Evolutionary conservation across 2,329 filamentous ascomycete species (phyloP), one percentile per base, ranked within the genome.

Genomic region (Penicillium sp.): DNA sequence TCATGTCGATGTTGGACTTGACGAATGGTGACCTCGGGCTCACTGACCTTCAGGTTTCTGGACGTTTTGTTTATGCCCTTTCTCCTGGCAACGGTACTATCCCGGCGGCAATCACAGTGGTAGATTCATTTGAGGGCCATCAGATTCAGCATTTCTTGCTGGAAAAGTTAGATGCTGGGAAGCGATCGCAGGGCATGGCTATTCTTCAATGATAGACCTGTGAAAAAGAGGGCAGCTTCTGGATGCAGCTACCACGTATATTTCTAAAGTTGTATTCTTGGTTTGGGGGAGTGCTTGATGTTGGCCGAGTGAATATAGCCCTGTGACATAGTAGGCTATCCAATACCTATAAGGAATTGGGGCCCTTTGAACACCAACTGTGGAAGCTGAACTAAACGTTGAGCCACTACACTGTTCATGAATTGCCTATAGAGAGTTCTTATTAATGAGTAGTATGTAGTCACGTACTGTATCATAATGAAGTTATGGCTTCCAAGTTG

Each of bases 41-140:
- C 48, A 81, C 83, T 53, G 86, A 88, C 65, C 64, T 87, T 11
- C 68, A 65, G 9, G 78, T 80, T 0, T 76, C 76, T 0, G 85
- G 86, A 0, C 71, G 73, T 27, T 84, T 85, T 58, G 55, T 88
- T 0, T 88, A 88, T 65, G 84, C 81, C 0, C 68, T 89, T 4
- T 76, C 77, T 3, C 82, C 83, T 0, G 83, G 83, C 0, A 83
- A 84, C 55, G 81, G 79, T 10, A 72, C 68, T 1, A 71, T 56
- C 0, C 48, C 59, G 29, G 68, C 74, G 1, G 69, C 71, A 1
- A 62, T 80, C 7, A 71, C 68, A 5, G 77, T 80, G 1, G 63
- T 79, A 44, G 77, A 80, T 66, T 70, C 75, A 10, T 64, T 64
- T 22, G 63, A 62, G 27, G 70, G 71, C 7, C 72, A 70, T 56